Evolutionary conservation across 2,329 filamentous ascomycete species (phyloP).

Genomic region (Aspergillus pseudoterreus): DNA sequence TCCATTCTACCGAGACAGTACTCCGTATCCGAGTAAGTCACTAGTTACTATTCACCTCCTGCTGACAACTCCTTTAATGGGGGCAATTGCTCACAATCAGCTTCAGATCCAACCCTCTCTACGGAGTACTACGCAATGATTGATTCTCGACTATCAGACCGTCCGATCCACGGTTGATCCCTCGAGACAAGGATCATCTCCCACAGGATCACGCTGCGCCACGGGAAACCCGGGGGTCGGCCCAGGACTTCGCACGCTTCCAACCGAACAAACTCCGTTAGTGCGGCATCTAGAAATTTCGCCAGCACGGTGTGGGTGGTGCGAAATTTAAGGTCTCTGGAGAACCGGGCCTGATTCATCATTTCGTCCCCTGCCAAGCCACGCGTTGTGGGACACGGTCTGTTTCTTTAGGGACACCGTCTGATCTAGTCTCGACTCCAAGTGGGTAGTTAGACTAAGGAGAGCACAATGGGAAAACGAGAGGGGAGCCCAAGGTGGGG

Average conservation of each 20-base stretch:
- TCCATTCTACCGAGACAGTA: too few species aligned
- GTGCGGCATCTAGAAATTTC: slow-evolving; percentile 26
- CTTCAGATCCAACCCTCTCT: too few species aligned
- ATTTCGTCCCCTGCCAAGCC: slow-evolving; percentile 19
- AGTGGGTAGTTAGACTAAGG: slow-evolving; percentile 12
- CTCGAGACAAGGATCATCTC: neutral
- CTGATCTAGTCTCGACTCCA: slow-evolving; percentile 15
- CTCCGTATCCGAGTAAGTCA: too few species aligned
- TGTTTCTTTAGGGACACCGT: slow-evolving; percentile 18
- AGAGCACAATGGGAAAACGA: slow-evolving; percentile 4
- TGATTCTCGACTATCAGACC: neutral
- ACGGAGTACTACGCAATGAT: too few species aligned
- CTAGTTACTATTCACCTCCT: too few species aligned
- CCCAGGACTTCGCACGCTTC: slow-evolving; percentile 1
- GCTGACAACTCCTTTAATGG: too few species aligned
- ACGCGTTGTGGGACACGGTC: slow-evolving; percentile 22
- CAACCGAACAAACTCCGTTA: slow-evolving; percentile 19
- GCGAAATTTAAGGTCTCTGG: neutral
- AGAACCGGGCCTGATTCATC: slow-evolving; percentile 10
- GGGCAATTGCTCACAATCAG: neutral
- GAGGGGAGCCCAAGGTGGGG: slow-evolving; percentile 1
- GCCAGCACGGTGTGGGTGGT: slow-evolving; percentile 1
- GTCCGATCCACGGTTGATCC: neutral
- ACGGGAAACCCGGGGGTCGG: slow-evolving; percentile 1
- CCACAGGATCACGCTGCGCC: neutral